Conservation (phyloP, 1,284 basidiomycete species). For the Tylopilus sp. region DNA sequence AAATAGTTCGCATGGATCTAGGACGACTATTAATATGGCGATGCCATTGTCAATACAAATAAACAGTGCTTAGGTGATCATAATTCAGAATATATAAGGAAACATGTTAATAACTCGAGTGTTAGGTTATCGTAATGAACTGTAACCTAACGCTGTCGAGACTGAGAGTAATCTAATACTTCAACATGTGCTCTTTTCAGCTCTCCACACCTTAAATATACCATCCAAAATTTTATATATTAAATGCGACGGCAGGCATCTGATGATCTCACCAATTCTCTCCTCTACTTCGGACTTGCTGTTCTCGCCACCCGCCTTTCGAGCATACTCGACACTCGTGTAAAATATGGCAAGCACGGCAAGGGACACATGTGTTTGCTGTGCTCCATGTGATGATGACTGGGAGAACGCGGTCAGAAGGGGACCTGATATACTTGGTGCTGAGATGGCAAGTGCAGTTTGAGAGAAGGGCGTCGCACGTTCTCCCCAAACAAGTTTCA, state of each 20-base stretch:
- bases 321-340: constrained; percentile 84
- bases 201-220: constrained; percentile 92
- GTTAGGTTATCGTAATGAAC: too few relatives aligned
- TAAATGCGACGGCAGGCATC: constrained; percentile 84
- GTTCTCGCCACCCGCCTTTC: constrained; percentile 73
- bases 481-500: too few relatives aligned
- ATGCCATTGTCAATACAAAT: too few relatives aligned
- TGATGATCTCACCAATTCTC: constrained; percentile 88
- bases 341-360: constrained; percentile 92
- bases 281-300: constrained; percentile 80
- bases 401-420: constrained; percentile 76
- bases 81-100: too few relatives aligned
- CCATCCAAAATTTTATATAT: constrained; percentile 92
- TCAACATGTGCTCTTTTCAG: constrained; percentile 73
- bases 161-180: constrained; percentile 17
- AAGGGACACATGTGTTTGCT: constrained; percentile 94
- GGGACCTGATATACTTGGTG: constrained; percentile 68
- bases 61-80: too few relatives aligned
- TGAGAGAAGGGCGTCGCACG: constrained; percentile 56
- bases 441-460: constrained; percentile 66
- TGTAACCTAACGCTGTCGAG: too few relatives aligned
- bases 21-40: too few relatives aligned
- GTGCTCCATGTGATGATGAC: constrained; percentile 82
- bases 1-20: too few relatives aligned
- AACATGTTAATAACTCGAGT: too few relatives aligned